Evolutionary conservation across 1,284 basidiomycete species (phyloP).

Genomic region (Leccinum fuscescens): DNA sequence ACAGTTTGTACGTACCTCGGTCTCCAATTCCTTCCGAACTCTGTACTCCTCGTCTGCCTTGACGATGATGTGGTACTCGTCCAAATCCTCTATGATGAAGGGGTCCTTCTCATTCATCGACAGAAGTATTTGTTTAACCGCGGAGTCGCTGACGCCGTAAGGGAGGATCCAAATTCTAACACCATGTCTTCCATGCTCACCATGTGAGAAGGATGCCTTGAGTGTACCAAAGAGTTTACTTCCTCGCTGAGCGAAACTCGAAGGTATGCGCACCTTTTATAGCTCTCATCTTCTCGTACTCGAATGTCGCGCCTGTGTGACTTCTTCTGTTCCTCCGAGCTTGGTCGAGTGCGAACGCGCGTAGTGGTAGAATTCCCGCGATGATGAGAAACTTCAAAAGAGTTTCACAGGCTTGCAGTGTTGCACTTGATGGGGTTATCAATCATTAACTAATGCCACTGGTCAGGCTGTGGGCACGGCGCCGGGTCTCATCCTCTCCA

Average conservation of each 20-base stretch:
- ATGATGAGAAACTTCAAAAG: conserved; percentile 16
- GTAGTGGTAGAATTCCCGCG: conserved; percentile 4
- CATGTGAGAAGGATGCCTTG: conserved; percentile 73
- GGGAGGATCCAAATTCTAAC: background rate
- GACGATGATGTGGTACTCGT: conserved; percentile 82
- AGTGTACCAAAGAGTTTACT: background rate
- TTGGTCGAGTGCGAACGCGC: background rate
- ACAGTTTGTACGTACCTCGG: conserved; percentile 51
- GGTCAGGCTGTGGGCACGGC: conserved; percentile 5
- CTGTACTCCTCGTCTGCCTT: conserved; percentile 78
- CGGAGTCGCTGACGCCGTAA: conserved; percentile 63
- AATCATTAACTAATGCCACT: background rate
- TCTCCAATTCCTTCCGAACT: conserved; percentile 69
- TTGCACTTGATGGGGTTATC: background rate
- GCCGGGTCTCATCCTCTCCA: background rate
- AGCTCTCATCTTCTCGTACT: conserved; percentile 48
- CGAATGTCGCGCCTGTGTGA: background rate
- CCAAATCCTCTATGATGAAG: conserved; percentile 87
- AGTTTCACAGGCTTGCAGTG: conserved; percentile 14
- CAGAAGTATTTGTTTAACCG: conserved; percentile 87
- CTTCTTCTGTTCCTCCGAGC: background rate
- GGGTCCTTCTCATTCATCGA: conserved; percentile 75
- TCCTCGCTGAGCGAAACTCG: conserved; percentile 3
- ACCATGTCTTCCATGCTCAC: conserved; percentile 38
- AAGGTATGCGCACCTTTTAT: conserved; percentile 51